A percentile compares a stretch with the other conserved stretches of the same genome.
These are phyloP conservation scores for Berberis thunbergii DNA, from an alignment of 164 flowering plant genomes.

Conservation along the genomic window DNA sequence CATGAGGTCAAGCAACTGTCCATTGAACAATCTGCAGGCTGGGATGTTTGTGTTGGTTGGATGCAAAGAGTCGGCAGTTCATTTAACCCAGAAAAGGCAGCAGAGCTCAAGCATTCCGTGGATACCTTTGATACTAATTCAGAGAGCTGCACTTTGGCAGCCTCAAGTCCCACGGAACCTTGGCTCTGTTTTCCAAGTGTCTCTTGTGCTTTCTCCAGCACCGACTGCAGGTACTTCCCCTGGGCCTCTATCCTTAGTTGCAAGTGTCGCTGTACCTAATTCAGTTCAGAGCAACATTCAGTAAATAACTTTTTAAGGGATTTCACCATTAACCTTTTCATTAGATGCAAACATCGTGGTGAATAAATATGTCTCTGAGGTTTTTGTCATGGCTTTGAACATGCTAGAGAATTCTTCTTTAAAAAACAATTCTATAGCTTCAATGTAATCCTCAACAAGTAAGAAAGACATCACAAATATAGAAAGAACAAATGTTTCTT, in stretches of 20 bases:
- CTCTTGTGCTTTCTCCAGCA: slow-evolving; percentile 87
- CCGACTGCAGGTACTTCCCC: slow-evolving; percentile 80
- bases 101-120: slow-evolving; percentile 51
- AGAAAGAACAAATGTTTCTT: no score
- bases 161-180: slow-evolving; percentile 52
- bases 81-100: slow-evolving; percentile 36
- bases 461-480: no score
- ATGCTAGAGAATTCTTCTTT: no score
- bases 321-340: neutral
- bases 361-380: no score
- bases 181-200: slow-evolving; percentile 71
- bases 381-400: no score
- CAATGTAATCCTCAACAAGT: no score
- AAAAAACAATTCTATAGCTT: no score
- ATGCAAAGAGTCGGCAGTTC: slow-evolving; percentile 36
- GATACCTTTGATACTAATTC: slow-evolving; percentile 71
- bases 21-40: slow-evolving; percentile 50
- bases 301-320: neutral
- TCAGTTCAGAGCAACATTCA: slow-evolving; percentile 8
- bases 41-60: slow-evolving; percentile 44
- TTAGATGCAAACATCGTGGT: no score
- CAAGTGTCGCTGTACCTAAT: slow-evolving; percentile 73
- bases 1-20: slow-evolving; percentile 79
- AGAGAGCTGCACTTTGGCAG: slow-evolving; percentile 70
- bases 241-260: slow-evolving; percentile 94